phyloP scores from a whole-genome alignment of 345 rosid genomes.

The Eucalyptus coolabah region DNA sequence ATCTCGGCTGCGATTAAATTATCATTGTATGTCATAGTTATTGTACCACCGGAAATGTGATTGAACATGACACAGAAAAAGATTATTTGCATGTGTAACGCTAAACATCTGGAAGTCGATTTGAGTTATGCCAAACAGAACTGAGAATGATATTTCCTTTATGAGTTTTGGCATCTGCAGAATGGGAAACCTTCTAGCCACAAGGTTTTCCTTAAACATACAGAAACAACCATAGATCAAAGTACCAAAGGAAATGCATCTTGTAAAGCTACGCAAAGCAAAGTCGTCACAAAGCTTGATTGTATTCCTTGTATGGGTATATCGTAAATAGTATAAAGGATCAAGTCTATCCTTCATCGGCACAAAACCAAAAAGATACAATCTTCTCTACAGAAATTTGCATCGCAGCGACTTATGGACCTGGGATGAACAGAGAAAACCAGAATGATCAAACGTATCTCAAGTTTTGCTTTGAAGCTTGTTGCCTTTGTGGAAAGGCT shows the following conservation, averaged over 20 bases:
- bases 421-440: neutral
- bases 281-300: neutral
- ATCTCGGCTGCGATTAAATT: neutral
- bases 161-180: neutral
- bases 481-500: neutral
- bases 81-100: neutral
- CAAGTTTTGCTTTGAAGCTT: neutral
- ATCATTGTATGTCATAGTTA: neutral
- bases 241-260: neutral
- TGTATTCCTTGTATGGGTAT: neutral
- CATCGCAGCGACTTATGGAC: constrained; percentile 6
- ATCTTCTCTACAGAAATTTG: constrained; percentile 13
- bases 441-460: neutral
- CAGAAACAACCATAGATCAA: neutral
- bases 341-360: constrained; percentile 23
- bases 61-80: neutral
- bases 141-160: neutral
- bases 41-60: neutral
- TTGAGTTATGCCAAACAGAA: neutral
- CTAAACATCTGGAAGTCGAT: neutral
- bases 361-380: neutral
- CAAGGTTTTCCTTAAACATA: neutral
- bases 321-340: constrained; percentile 10
- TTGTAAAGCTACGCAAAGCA: neutral
- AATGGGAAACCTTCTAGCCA: neutral